These are phyloP conservation scores for Rubus parviflorus DNA, from an alignment of 306 rosid genomes.

Conservation along the genomic window DNA sequence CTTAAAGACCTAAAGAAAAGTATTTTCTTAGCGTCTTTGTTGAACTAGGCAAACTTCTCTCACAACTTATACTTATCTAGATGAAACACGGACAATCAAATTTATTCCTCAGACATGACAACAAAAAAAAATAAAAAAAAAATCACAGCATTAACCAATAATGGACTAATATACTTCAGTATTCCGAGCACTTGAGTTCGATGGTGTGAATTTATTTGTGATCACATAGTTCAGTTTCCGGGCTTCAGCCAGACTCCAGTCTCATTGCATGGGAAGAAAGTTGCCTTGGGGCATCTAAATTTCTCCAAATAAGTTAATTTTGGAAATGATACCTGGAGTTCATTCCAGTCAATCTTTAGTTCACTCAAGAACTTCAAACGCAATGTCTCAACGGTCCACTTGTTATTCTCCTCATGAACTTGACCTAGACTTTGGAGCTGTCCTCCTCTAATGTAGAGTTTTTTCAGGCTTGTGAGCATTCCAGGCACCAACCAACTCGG, in stretches of 20 bases:
- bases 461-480: neutral
- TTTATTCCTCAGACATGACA: neutral
- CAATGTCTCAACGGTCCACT: conserved; percentile 1
- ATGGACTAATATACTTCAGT: neutral
- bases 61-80: neutral
- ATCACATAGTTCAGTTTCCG: neutral
- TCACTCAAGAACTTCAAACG: conserved; percentile 20
- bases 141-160: too few relatives aligned
- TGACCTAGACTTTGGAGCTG: neutral
- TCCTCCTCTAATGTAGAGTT: conserved; percentile 22
- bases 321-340: conserved; percentile 13
- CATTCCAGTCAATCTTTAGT: conserved; percentile 6
- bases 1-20: neutral
- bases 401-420: neutral
- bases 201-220: neutral
- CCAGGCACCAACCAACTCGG: conserved; percentile 14
- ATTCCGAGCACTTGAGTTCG: neutral
- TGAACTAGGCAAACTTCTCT: neutral
- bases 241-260: conserved; percentile 8
- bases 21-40: neutral
- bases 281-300: conserved; percentile 18
- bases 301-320: conserved; percentile 3
- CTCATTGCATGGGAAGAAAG: conserved; percentile 18
- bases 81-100: neutral
- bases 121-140: neutral